Percentiles rank a stretch among this genome's conserved stretches.
Conservation (phyloP, 208 protist genomes). For the Kentomonas sorsogonicus region DNA sequence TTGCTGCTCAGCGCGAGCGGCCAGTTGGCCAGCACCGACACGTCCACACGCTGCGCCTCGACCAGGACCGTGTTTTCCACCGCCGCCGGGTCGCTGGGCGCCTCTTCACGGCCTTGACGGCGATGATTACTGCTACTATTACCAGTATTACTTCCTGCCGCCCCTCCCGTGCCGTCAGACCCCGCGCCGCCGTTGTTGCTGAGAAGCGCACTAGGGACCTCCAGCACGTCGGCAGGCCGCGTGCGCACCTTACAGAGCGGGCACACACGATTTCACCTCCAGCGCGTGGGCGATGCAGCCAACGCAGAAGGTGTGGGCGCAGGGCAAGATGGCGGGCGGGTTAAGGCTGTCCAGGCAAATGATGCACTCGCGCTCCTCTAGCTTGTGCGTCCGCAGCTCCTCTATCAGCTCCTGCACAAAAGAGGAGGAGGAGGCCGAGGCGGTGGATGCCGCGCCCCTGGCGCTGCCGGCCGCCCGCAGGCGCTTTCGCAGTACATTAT, state of each 20-base stretch:
- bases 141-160: neutral
- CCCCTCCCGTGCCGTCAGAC: too few relatives aligned
- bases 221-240: slow-evolving; percentile 23
- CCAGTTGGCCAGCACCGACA: slow-evolving; percentile 23
- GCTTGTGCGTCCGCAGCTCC: slow-evolving; percentile 34
- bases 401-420: slow-evolving; percentile 48
- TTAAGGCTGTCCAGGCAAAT: slow-evolving; percentile 67
- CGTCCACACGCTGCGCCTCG: neutral
- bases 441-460: neutral
- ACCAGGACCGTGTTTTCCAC: neutral
- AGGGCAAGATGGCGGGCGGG: slow-evolving; percentile 60
- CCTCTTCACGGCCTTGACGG: too few relatives aligned
- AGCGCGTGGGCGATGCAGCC: slow-evolving; percentile 55
- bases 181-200: neutral
- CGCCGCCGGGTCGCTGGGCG: too few relatives aligned
- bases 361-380: slow-evolving; percentile 52
- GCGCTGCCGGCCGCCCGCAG: neutral
- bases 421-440: neutral
- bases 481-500: neutral
- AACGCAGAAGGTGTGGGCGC: slow-evolving; percentile 75
- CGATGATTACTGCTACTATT: neutral
- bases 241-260: slow-evolving; percentile 47
- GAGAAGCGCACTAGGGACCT: slow-evolving; percentile 39
- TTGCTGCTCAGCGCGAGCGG: slow-evolving; percentile 53
- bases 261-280: slow-evolving; percentile 25